Percentiles rank a stretch among this genome's conserved stretches.
phyloP scores from a whole-genome alignment of 1,139 yeast species.

The Pneumocystis oryctolagi region DNA sequence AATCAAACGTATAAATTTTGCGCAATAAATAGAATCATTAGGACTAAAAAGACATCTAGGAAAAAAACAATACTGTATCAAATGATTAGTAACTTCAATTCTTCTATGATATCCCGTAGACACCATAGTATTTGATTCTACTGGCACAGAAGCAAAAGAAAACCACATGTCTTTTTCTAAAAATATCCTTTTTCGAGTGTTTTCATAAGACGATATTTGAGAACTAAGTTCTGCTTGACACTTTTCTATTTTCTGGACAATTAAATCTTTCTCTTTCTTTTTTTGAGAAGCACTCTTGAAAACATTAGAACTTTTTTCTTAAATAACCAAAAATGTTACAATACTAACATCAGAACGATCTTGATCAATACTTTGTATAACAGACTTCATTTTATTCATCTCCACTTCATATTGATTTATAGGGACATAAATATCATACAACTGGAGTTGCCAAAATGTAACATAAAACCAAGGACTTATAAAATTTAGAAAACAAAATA shows the following conservation, averaged over 20 bases:
- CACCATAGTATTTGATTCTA: neutral
- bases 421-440: constrained; percentile 59
- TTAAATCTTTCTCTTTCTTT: constrained; percentile 1
- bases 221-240: constrained; percentile 17
- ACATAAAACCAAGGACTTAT: constrained; percentile 32
- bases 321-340: neutral
- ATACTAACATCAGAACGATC: neutral
- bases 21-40: constrained; percentile 63
- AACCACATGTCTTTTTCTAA: constrained; percentile 26
- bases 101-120: neutral
- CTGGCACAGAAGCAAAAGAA: neutral
- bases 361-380: neutral
- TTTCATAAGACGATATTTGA: constrained; percentile 26
- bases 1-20: constrained; percentile 42
- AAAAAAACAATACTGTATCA: constrained; percentile 51
- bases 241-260: neutral
- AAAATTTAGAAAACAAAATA: neutral
- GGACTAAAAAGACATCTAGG: constrained; percentile 74
- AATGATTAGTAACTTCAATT: constrained; percentile 20
- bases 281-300: neutral
- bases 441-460: constrained; percentile 58
- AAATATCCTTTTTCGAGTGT: constrained; percentile 22
- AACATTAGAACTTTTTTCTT: neutral
- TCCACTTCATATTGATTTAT: constrained; percentile 39
- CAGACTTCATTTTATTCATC: constrained; percentile 1